Evolutionary conservation across 1,284 basidiomycete species (phyloP), one percentile per base, ranked within the genome.

Genomic region (Takashimella koratensis): DNA sequence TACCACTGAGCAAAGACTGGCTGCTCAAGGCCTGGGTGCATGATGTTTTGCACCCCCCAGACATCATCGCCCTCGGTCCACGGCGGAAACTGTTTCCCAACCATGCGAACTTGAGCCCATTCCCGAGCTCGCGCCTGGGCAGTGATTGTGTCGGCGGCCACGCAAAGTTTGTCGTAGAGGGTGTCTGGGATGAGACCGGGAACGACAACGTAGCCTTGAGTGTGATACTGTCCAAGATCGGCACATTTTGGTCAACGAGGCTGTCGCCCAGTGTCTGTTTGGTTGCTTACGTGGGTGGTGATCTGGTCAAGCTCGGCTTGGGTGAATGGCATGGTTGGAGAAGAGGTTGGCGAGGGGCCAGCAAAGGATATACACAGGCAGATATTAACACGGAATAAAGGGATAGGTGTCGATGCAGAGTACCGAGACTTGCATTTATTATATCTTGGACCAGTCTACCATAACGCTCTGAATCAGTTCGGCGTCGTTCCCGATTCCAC

Each of bases 11-110:
- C 80, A 54, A 88, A 88, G 2, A 69, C 78, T 0, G 79, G 77
- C 64, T 87, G 82, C 0, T 73, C 76, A 0, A 89, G 78, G 41
- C 81, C 83, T 1, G 86, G 87, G 64, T 89, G 86, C 87, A 89
- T 88, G 45, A 87, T 70, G 65, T 88, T 86, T 63, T 88, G 87
- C 6, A 88, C 83, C 1, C 87, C 87, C 87, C 88, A 90, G 3
- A 83, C 83, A 70, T 90, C 58, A 47, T 80, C 73, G 30, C 79
- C 78, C 26, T 81, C 75, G 47, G 80, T 82, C 65, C 80, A 90
- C 0, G 88, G 88, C 1, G 89, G 88, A 62, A 90, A 91, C 67
- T 88, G 87, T 58, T 85, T 86, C 12, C 89, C 88, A 12, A 91
- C 86, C 0, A 84, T 83, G 43, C 88, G 81, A 2, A 85, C 79